Conservation (phyloP, 2,329 filamentous ascomycete species). For the Paecilomyces sp. region DNA sequence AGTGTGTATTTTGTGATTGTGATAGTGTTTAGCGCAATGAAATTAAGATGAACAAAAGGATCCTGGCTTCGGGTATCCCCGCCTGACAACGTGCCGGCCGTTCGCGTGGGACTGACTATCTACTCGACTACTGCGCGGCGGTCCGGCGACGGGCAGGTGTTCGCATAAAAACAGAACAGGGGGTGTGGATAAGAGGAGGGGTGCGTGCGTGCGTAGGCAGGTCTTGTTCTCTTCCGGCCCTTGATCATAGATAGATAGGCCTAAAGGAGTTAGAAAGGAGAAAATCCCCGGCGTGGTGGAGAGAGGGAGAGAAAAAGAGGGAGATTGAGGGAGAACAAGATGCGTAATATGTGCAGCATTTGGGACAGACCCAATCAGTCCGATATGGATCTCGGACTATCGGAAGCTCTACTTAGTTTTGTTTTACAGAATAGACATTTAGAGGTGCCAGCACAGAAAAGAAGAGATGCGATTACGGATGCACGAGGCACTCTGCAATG, state of each 20-base stretch:
- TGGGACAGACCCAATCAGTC: not conserved
- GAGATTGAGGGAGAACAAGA: not conserved
- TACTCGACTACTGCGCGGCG: too few relatives aligned
- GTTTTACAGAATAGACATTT: not conserved
- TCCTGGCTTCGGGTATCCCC: not conserved
- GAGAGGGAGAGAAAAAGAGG: not conserved
- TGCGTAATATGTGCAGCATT: not conserved
- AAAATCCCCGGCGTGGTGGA: not conserved
- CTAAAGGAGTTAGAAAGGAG: not conserved
- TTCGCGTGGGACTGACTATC: not conserved
- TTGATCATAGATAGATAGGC: not conserved
- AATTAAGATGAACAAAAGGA: not conserved
- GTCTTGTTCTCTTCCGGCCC: not conserved
- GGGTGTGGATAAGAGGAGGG: not conserved
- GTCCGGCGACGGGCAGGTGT: not conserved
- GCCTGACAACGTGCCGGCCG: not conserved
- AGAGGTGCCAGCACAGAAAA: not conserved
- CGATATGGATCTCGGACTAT: not conserved
- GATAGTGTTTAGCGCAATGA: too few relatives aligned
- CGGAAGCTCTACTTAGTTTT: not conserved
- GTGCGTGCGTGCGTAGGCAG: not conserved
- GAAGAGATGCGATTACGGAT: too few relatives aligned
- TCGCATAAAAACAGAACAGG: not conserved
- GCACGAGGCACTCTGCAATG: not conserved
- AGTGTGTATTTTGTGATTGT: too few relatives aligned